Base-by-base conservation (phyloP, 2,329 filamentous ascomycete genomes). In the Gaeumannomyces sp. region DNA sequence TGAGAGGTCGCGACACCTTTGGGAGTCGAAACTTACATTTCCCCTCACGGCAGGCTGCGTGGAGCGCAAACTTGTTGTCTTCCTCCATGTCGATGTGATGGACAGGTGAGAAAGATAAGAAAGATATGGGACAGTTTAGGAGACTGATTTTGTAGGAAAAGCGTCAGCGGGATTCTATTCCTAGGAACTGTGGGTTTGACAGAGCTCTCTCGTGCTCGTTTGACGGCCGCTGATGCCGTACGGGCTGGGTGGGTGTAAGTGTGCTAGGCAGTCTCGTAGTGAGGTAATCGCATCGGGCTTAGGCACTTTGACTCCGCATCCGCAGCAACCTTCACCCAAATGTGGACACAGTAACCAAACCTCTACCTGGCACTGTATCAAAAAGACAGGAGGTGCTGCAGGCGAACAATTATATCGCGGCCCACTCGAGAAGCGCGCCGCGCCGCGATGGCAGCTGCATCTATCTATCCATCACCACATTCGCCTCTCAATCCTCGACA, bases 11-110 rank as follows among this genome's bases (percentile, higher is more conserved):
- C n/a, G 16, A n/a, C 13, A 19, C 5, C 45, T 50, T n/a, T 53
- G 45, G 45, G 19, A n/a, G 22, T n/a, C 45, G 22, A 31, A 29
- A 70, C 83, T 74, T 83, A 96, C 93, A 83, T 80, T 87, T 90
- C 58, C 93, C 93, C 75, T 96, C 92, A 65, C 93, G 85, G 67
- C 90, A 89, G 58, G 94, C 94, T 69, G 91, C 91, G 73, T 98
- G 94, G 59, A 97, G 89, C 33, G 92, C 90, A 71, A 89, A 97
- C 71, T 89, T 92, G 63, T 87, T 80, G 59, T 76, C 70, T 27
- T 80, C 74, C 8, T 69, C 71, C 71, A 74, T 74, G 16, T 27
- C 22, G 45, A 53, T n/a, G 22, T 6, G 45, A 53, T n/a, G 45
- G 45, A n/a, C 7, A 4, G 22, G 22, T n/a, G 3, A n/a, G 7